phyloP scores from a whole-genome alignment of 1,139 yeast species.

The Scheffersomyces parashehatae region DNA sequence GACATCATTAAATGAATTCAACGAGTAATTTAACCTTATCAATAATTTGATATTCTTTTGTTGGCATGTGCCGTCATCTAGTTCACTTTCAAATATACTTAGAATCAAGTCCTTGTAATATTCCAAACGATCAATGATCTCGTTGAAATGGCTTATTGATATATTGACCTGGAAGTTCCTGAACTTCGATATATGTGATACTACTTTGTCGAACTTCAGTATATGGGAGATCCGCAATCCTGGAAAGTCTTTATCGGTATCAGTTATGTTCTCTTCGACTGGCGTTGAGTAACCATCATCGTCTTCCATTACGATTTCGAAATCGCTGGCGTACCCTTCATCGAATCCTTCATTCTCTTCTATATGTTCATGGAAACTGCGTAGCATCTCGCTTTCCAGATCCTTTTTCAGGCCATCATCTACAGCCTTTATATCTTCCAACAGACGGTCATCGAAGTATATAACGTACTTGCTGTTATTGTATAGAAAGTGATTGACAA shows the following conservation, averaged over 20 bases:
- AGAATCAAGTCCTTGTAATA: background rate
- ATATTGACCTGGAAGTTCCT: conserved; percentile 1
- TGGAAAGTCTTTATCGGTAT: background rate
- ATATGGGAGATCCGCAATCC: background rate
- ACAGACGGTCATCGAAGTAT: background rate
- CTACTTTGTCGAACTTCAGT: background rate
- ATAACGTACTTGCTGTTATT: conserved; percentile 9
- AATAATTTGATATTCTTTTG: conserved; percentile 4
- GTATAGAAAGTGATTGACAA: conserved; percentile 9
- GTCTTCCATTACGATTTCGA: background rate
- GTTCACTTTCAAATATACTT: background rate
- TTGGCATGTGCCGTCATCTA: background rate
- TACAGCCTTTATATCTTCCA: background rate
- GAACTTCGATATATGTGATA: background rate
- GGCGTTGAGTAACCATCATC: background rate
- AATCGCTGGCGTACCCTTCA: background rate
- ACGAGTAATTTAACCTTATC: conserved; percentile 5
- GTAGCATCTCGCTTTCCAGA: background rate
- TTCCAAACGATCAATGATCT: background rate
- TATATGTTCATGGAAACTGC: background rate
- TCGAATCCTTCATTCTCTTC: background rate
- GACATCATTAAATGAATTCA: conserved; percentile 5
- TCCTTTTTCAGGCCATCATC: background rate
- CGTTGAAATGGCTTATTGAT: background rate
- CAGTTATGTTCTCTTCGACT: background rate